Evolutionary conservation across 495 filamentous ascomycete genomes (phyloP), one percentile per base, ranked within the genome.

Genomic region (Pyrenopolyporus hunteri): DNA sequence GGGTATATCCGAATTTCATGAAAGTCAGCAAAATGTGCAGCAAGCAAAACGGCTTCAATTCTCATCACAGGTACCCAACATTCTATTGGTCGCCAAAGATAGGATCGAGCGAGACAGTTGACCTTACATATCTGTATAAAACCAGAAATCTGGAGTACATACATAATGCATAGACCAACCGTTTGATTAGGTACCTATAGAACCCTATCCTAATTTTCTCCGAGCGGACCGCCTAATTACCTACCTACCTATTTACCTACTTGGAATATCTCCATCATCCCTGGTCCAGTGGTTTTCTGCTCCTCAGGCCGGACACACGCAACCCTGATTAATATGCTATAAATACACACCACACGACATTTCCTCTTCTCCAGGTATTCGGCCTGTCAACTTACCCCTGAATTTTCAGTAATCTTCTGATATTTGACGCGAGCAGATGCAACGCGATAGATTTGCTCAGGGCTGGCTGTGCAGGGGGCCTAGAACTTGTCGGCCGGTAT

Each of bases 381-480:
- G 32, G 33, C 46, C 51, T 29, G 58, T 60, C 62, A 47, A 29
- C 14, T 28, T 42, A 29, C 56, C 62, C 56, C 43, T 53, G 40
- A 54, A 55, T 54, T 55, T n/a, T 33, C 35, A 45, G 20, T 17
- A 6, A 19, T 31, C 52, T 50, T 54, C 31, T 35, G 36, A 56
- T 52, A 48, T 46, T 59, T 48, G 44, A 59, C 62, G 43, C 42
- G 40, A 58, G 11, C 16, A 20, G 16, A 48, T 58, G 60, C 43
- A 32, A 40, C 48, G 32, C 46, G 37, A 57, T 45, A 53, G 61
- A 43, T 56, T 42, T 54, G 22, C 55, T 45, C 35, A 50, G 33
- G 54, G 35, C 36, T 36, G n/a, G 42, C 43, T n/a, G 60, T 65
- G 62, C 62, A 65, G 62, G 62, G 50, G 62, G 37, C n/a, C 49